Percentiles rank a stretch among this genome's conserved stretches.
Conservation (phyloP, 176 grass and related monocot species). For the Neostapfia colusana region DNA sequence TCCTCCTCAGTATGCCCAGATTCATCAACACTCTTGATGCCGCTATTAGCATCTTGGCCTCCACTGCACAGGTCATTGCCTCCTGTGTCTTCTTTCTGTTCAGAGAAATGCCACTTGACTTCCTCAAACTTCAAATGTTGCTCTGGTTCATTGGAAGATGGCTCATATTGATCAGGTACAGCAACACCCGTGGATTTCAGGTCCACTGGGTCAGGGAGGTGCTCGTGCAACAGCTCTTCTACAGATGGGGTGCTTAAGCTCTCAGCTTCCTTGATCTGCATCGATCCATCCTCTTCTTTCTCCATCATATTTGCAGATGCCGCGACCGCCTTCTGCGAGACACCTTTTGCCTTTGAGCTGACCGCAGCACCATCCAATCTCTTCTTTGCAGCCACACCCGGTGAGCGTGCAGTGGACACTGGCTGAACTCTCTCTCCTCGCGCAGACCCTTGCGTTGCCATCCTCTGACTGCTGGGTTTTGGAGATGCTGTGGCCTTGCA, state of each 20-base stretch:
- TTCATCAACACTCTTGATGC: conserved; percentile 22
- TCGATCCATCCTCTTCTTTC: conserved; percentile 24
- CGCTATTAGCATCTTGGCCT: conserved; percentile 24
- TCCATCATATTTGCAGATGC: conserved; percentile 27
- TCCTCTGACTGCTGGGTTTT: conserved; percentile 27
- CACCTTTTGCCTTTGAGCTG: conserved; percentile 40
- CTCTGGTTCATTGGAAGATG: conserved; percentile 5
- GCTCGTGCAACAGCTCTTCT: conserved; percentile 43
- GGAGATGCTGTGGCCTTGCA: conserved; percentile 26
- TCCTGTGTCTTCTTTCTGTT: conserved; percentile 15
- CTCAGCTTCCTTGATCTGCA: conserved; percentile 38
- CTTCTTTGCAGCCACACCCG: neutral
- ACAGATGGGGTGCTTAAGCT: conserved; percentile 26
- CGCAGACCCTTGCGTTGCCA: neutral
- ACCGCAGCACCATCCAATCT: conserved; percentile 28
- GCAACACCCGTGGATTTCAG: conserved; percentile 10
- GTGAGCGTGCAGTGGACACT: neutral
- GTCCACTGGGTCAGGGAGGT: conserved; percentile 35
- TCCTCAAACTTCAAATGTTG: conserved; percentile 25
- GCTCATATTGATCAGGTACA: neutral
- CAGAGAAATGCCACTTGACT: neutral
- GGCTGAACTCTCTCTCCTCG: conserved; percentile 37
- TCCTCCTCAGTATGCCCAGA: conserved; percentile 27
- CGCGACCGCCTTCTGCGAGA: conserved; percentile 24
- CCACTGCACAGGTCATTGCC: conserved; percentile 7